Conservation (phyloP, 208 protist genomes). For the Crithidia bombi region DNA sequence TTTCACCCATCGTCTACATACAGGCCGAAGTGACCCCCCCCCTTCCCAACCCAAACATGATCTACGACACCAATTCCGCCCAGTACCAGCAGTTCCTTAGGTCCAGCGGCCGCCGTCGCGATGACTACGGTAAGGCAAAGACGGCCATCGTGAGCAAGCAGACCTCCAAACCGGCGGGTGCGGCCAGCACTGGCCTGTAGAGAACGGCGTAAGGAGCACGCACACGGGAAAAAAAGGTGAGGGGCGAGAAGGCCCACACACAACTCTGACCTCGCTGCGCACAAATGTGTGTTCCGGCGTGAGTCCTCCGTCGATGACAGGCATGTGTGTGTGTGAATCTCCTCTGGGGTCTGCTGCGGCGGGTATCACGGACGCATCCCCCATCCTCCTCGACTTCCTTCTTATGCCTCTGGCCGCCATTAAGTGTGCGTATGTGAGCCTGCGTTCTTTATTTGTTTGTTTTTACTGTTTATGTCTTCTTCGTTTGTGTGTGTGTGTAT, state of each 20-base stretch:
- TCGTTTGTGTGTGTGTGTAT: too few relatives aligned
- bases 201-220: too few relatives aligned
- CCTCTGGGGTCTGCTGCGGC: too few relatives aligned
- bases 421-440: too few relatives aligned
- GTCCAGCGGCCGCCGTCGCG: conserved; percentile 89
- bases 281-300: not conserved
- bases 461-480: too few relatives aligned
- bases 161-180: conserved; percentile 81
- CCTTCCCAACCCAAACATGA: conserved; percentile 59
- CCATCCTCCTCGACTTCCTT: too few relatives aligned
- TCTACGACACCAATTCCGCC: conserved; percentile 92
- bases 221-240: too few relatives aligned
- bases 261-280: not conserved
- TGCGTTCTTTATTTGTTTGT: too few relatives aligned
- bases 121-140: conserved; percentile 87
- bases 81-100: conserved; percentile 95
- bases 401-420: too few relatives aligned
- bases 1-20: not conserved
- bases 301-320: too few relatives aligned
- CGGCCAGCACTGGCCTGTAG: conserved; percentile 90
- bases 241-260: not conserved
- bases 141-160: conserved; percentile 74
- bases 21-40: not conserved
- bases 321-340: too few relatives aligned
- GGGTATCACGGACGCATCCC: too few relatives aligned